Evolutionary conservation across 208 protist genomes (phyloP), one percentile per base, ranked within the genome.

Genomic region (Leishmania tropica): DNA sequence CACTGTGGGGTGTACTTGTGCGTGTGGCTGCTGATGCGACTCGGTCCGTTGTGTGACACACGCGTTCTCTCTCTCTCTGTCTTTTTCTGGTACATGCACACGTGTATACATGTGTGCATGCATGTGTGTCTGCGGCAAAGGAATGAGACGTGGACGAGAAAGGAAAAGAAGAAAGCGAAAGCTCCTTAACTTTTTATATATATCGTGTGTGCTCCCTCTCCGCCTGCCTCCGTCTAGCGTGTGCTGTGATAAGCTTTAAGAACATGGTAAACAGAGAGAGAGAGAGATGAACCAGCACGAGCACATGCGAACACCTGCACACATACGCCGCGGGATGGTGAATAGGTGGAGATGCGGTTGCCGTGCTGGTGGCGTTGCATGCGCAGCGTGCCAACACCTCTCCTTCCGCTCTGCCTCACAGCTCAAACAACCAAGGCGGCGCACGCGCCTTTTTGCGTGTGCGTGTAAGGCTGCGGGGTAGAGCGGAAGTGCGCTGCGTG

Each of bases 401-500:
- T 76, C 48, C 31, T 76, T 48, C 37, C 45, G 21, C 8, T 53
- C 28, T 47, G 42, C 40, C 40, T 21, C 67, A 45, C 19, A 72
- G 35, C 37, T 48, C 67, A 72, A 40, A 24, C 67, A 42, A 19
- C 40, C 19, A 48, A 48, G 67, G 67, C 15, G 47, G 71, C 56
- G 45, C n/a, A 40, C 48, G 47, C 56, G 71, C 48, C 37, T 75
- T 13, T 13, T 37, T 40, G 35, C 35, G 60, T 79, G 58, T 54
- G n/a, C 58, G 42, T 79, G 42, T 80, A 13, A 62, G 37, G 72
- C 31, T 72, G 45, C 58, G n/a, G 60, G n/a, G 60, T 62, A 70
- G 11, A 48, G 19, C 21, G 15, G 68, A 35, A 28, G 37, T 42
- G 37, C 65, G 21, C 42, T 73, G 19, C 28, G 8, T 73, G 68